These are phyloP conservation scores for Rhodamnia rubescens DNA, from an alignment of 345 rosid species.

Conservation along the genomic window DNA sequence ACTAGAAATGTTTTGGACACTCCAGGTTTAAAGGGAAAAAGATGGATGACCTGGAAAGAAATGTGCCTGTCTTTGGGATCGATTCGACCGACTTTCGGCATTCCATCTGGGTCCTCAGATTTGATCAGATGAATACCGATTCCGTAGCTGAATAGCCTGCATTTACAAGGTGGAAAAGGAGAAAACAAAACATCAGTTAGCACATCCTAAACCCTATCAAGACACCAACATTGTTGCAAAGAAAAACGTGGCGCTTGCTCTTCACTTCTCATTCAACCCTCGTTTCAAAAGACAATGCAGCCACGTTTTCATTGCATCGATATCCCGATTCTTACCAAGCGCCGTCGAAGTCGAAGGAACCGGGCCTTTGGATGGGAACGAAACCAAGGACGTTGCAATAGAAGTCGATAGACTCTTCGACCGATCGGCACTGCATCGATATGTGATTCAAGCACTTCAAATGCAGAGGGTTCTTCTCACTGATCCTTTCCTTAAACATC, in stretches of 20 bases:
- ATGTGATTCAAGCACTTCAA: conserved; percentile 69
- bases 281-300: background rate
- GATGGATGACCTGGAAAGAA: conserved; percentile 48
- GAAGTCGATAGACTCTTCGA: conserved; percentile 50
- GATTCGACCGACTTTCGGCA: conserved; percentile 30
- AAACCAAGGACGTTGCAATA: conserved; percentile 67
- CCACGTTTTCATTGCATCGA: background rate
- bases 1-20: background rate
- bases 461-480: conserved; percentile 23
- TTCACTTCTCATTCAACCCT: background rate
- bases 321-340: conserved; percentile 39
- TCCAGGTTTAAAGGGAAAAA: background rate
- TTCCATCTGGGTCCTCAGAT: conserved; percentile 35
- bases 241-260: background rate
- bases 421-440: conserved; percentile 53
- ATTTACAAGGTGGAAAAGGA: background rate
- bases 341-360: conserved; percentile 45
- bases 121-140: conserved; percentile 60
- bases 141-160: conserved; percentile 61
- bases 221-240: background rate
- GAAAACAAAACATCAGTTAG: background rate
- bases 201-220: background rate
- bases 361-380: conserved; percentile 53
- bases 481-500: background rate
- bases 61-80: conserved; percentile 65